Evolutionary conservation across 495 filamentous ascomycete genomes (phyloP), one percentile per base, ranked within the genome.

Genomic region (Penicillium diatomitis): DNA sequence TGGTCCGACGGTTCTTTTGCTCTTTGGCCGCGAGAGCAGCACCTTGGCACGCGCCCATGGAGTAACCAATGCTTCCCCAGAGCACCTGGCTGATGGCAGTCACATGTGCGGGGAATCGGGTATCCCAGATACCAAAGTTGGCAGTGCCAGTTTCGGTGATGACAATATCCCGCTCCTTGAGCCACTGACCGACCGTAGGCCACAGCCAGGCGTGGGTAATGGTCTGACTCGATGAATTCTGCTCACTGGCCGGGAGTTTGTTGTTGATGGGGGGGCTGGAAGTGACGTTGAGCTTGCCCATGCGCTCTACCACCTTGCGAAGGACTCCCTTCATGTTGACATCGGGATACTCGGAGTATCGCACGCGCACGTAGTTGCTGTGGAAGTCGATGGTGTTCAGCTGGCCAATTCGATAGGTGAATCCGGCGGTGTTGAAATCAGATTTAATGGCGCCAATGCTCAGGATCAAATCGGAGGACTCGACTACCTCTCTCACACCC

Each of bases 381-480:
- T 95, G 88, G 61, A 96, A 86, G 60, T 95, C 89, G 55, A 96
- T 90, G 9, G 85, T 87, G 49, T 84, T 86, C 41, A 90, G 76
- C 64, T 88, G 86, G 8, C 84, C 84, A 35, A 88, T 81, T 49
- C 79, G 82, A 58, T 94, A 95, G 5, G 86, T 86, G 72, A 96
- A 95, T 10, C 90, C 90, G 8, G 84, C 72, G 9, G 90, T 92
- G 65, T 96, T 95, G 73, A 95, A 95, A 58, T 96, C 90, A 52
- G 82, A 88, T 66, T 86, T 81, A 51, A 96, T 83, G 29, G 88
- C 74, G 32, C 90, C 91, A 53, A 96, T 82, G 51, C 76, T 85
- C 9, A 96, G 71, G 20, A 96, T 83, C 3, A 96, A 75, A 55
- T 96, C 90, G 0, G 90, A 81, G 3, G 76, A 73, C 59, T 96